A percentile compares a stretch with the other conserved stretches of the same genome.
These are phyloP conservation scores for Phaffia tasmanica DNA, from an alignment of 768 basidiomycete species.

Conservation along the genomic window DNA sequence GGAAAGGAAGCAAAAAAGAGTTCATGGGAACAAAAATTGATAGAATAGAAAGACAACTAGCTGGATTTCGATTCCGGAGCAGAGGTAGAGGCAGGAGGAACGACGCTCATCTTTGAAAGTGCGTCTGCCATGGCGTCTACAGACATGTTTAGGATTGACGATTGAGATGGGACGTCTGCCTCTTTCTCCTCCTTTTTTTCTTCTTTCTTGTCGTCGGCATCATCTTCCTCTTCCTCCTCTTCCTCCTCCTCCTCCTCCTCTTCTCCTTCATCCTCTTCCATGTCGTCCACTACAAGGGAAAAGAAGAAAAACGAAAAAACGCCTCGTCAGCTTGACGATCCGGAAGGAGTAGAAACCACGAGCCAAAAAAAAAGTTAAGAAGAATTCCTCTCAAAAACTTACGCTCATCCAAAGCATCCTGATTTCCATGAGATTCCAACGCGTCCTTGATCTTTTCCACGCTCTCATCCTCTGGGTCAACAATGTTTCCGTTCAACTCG, in stretches of 20 bases:
- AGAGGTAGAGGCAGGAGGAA: too few species aligned
- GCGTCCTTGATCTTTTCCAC: conserved; percentile 42
- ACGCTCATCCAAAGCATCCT: conserved; percentile 68
- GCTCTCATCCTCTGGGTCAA: conserved; percentile 43
- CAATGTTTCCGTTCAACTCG: conserved; percentile 71
- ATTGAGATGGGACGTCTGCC: background rate
- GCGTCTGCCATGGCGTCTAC: conserved; percentile 26
- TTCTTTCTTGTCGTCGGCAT: background rate
- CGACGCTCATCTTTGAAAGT: conserved; percentile 20
- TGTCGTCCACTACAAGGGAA: conserved; percentile 20
- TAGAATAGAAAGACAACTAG: background rate
- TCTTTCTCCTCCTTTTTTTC: background rate
- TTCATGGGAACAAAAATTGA: background rate
- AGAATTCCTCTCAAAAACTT: conserved; percentile 27
- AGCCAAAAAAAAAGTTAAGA: conserved; percentile 2
- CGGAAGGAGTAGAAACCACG: too few species aligned
- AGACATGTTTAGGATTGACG: conserved; percentile 16
- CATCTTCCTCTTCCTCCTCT: conserved; percentile 3
- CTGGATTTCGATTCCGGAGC: too few species aligned
- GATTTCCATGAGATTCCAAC: conserved; percentile 44
- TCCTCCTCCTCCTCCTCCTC: conserved; percentile 10
- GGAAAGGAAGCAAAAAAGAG: background rate
- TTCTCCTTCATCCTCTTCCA: conserved; percentile 27
- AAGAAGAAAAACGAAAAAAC: background rate
- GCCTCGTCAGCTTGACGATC: background rate